Evolutionary conservation across 345 rosid genomes (phyloP).

Genomic region (Hirschfeldia incana): DNA sequence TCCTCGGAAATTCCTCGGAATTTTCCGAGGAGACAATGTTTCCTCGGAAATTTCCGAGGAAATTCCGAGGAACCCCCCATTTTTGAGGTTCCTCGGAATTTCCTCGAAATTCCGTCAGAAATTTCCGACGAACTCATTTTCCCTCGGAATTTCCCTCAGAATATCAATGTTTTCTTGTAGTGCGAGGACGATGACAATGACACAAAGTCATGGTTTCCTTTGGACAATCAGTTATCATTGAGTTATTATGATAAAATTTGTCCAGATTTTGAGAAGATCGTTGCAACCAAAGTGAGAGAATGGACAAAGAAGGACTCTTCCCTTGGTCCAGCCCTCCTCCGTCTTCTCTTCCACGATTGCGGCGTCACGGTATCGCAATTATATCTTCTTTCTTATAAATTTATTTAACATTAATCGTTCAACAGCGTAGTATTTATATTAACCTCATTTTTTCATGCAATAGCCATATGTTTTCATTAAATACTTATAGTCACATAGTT

Average conservation of each 20-base stretch:
- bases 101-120: no score
- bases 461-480: background rate
- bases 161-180: no score
- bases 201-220: background rate
- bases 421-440: background rate
- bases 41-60: no score
- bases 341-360: slow-evolving; percentile 17
- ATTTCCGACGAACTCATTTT: no score
- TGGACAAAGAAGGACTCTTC: slow-evolving; percentile 58
- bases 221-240: slow-evolving; percentile 49
- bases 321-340: slow-evolving; percentile 62
- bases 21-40: no score
- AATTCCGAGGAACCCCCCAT: no score
- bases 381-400: background rate
- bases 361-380: slow-evolving; percentile 50
- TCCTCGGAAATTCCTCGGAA: no score
- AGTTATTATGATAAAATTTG: slow-evolving; percentile 49
- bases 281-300: slow-evolving; percentile 46
- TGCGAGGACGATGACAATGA: no score
- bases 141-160: no score
- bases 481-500: background rate
- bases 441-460: background rate
- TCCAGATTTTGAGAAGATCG: slow-evolving; percentile 62
- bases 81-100: no score
- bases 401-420: background rate